Percentiles rank a stretch among this genome's conserved stretches.
Evolutionary conservation across 1,284 basidiomycete genomes (phyloP).

Genomic region (Ustilago esculenta): DNA sequence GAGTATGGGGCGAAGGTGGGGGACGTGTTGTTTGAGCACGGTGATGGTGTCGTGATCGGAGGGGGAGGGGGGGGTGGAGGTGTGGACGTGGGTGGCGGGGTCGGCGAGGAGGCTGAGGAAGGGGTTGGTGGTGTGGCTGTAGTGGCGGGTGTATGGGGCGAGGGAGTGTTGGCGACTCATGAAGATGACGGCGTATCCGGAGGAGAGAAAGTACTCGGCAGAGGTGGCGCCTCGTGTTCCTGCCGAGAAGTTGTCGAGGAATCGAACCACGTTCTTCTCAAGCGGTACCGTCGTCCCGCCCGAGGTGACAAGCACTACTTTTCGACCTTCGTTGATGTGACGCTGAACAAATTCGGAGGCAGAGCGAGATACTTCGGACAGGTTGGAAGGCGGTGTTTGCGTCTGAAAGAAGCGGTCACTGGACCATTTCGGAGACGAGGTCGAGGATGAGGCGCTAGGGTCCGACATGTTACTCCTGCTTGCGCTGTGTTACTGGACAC

Average conservation of each 20-base stretch:
- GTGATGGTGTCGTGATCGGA: slow-evolving; percentile 70
- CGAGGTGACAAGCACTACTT: slow-evolving; percentile 86
- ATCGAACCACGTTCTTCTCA: slow-evolving; percentile 75
- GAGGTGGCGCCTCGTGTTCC: slow-evolving; percentile 96
- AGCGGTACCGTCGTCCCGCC: slow-evolving; percentile 65
- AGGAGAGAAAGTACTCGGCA: slow-evolving; percentile 92
- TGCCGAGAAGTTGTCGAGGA: slow-evolving; percentile 98
- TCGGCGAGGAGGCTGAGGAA: slow-evolving; percentile 95
- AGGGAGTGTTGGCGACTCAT: slow-evolving; percentile 97
- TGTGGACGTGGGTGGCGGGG: slow-evolving; percentile 33
- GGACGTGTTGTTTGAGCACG: slow-evolving; percentile 75
- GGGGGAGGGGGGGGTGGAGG: slow-evolving; percentile 13
- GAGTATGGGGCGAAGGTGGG: slow-evolving; percentile 78
- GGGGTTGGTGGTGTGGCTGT: slow-evolving; percentile 96
- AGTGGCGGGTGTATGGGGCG: slow-evolving; percentile 94
- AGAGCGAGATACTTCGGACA: slow-evolving; percentile 25
- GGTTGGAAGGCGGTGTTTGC: slow-evolving; percentile 44
- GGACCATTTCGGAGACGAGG: slow-evolving; percentile 37
- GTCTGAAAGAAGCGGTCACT: slow-evolving; percentile 58
- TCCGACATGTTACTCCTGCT: slow-evolving; percentile 20
- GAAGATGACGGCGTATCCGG: slow-evolving; percentile 96
- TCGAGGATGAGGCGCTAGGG: slow-evolving; percentile 20
- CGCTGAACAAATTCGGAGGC: slow-evolving; percentile 74
- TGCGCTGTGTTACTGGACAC: too few species aligned
- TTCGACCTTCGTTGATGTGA: slow-evolving; percentile 75